phyloP scores from a whole-genome alignment of 306 rosid genomes.

The Delonix regia region DNA sequence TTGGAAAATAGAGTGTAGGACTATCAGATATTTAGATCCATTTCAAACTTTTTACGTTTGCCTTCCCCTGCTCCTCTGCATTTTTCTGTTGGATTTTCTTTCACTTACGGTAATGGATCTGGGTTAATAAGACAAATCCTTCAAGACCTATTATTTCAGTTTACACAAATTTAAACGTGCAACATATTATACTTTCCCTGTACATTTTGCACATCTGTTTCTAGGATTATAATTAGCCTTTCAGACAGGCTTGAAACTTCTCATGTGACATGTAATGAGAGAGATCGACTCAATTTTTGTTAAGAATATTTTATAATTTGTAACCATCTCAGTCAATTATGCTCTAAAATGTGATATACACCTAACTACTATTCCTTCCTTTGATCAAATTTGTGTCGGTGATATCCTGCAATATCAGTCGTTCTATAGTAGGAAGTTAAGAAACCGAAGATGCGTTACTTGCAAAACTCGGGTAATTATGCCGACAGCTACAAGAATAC shows the following conservation, averaged over 20 bases:
- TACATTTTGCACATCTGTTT: not conserved
- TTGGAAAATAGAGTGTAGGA: conserved; percentile 52
- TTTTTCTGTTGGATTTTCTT: conserved; percentile 17
- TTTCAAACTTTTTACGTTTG: conserved; percentile 9
- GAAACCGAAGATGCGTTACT: not conserved
- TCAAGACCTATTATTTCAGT: not conserved
- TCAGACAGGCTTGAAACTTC: not conserved
- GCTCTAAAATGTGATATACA: not conserved
- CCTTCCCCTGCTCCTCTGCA: not conserved
- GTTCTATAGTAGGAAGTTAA: not conserved
- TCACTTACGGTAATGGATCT: not conserved
- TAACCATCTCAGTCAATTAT: no score
- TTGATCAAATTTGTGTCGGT: no score
- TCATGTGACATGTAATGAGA: no score
- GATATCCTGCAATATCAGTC: not conserved
- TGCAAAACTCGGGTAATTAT: not conserved
- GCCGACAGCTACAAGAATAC: not conserved
- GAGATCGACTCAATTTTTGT: no score
- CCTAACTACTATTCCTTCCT: not conserved
- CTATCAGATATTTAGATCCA: conserved; percentile 28
- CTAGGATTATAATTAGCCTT: not conserved
- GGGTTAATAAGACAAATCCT: not conserved
- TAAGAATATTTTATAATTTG: no score
- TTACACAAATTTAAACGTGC: conserved; percentile 21
- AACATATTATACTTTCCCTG: not conserved